Conservation (phyloP, 2,329 filamentous ascomycete genomes). For the Pyrenophora teres region DNA sequence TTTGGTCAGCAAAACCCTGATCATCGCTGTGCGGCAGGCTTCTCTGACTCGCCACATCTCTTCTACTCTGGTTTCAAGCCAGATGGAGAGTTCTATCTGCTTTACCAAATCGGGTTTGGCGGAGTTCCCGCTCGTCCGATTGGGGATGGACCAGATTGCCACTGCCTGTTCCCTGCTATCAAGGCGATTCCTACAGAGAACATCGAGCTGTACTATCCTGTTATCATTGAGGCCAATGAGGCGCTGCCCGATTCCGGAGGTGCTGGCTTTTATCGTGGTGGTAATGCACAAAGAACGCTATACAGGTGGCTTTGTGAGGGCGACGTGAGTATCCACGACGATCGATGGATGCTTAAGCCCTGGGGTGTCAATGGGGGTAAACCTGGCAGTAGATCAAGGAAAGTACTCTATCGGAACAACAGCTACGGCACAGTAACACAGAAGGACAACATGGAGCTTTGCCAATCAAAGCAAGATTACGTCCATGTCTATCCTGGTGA, state of each 20-base stretch:
- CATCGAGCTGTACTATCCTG: slow-evolving; percentile 55
- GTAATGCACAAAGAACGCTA: slow-evolving; percentile 55
- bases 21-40: slow-evolving; percentile 56
- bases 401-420: slow-evolving; percentile 52
- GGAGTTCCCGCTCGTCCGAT: slow-evolving; percentile 55
- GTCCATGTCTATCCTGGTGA: slow-evolving; percentile 50
- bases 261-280: slow-evolving; percentile 54
- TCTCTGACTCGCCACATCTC: slow-evolving; percentile 57
- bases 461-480: slow-evolving; percentile 57
- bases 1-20: slow-evolving; percentile 55
- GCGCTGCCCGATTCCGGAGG: slow-evolving; percentile 56
- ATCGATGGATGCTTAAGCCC: slow-evolving; percentile 56
- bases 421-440: slow-evolving; percentile 40
- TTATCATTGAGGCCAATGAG: slow-evolving; percentile 56
- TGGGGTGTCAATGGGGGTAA: slow-evolving; percentile 56
- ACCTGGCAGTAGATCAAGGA: slow-evolving; percentile 52
- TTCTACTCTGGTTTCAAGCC: slow-evolving; percentile 58
- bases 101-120: slow-evolving; percentile 58
- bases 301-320: slow-evolving; percentile 55
- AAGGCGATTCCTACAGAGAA: slow-evolving; percentile 57
- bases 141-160: slow-evolving; percentile 57
- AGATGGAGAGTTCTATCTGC: slow-evolving; percentile 55
- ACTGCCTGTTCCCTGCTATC: slow-evolving; percentile 58
- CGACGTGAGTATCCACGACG: slow-evolving; percentile 56
- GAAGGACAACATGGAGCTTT: slow-evolving; percentile 42